Evolutionary conservation across 192 early-diverging fungal species (phyloP).

Genomic region (Phycomyces blakesleeanus): DNA sequence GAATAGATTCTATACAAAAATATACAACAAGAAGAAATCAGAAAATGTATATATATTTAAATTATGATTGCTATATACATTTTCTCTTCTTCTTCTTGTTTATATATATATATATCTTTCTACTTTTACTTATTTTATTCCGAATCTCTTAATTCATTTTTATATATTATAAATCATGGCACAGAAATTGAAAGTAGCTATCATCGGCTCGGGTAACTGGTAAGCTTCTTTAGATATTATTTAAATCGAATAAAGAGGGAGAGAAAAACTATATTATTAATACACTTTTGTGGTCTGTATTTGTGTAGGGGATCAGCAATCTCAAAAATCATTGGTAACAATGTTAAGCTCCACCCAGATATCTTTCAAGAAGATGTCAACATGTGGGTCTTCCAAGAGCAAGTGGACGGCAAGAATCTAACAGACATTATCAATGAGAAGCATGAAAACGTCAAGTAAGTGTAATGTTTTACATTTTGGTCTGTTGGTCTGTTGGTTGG

Average conservation of each 20-base stretch:
- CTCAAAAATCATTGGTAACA: slow-evolving; percentile 83
- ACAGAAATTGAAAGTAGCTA: slow-evolving; percentile 66
- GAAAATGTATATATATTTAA: too few species aligned
- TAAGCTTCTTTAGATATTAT: slow-evolving; percentile 33
- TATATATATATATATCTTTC: too few species aligned
- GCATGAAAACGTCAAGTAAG: slow-evolving; percentile 83
- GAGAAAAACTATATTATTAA: neutral
- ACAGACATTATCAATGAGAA: slow-evolving; percentile 91
- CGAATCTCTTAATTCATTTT: too few species aligned
- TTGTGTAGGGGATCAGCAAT: slow-evolving; percentile 81
- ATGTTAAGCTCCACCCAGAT: slow-evolving; percentile 57
- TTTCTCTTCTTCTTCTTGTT: too few species aligned
- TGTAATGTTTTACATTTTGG: neutral
- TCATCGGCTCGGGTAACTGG: slow-evolving; percentile 96
- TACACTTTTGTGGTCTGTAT: neutral
- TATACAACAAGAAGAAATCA: too few species aligned
- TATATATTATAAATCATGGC: too few species aligned
- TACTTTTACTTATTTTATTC: too few species aligned
- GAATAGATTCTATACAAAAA: too few species aligned
- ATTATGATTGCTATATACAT: too few species aligned
- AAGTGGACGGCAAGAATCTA: slow-evolving; percentile 72
- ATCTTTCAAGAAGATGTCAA: slow-evolving; percentile 75
- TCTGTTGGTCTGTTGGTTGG: too few species aligned
- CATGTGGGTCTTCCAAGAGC: slow-evolving; percentile 97
- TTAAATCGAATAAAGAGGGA: neutral